These are phyloP conservation scores for Exserohilum rostratum DNA, from an alignment of 2,329 filamentous ascomycete genomes.

Conservation along the genomic window DNA sequence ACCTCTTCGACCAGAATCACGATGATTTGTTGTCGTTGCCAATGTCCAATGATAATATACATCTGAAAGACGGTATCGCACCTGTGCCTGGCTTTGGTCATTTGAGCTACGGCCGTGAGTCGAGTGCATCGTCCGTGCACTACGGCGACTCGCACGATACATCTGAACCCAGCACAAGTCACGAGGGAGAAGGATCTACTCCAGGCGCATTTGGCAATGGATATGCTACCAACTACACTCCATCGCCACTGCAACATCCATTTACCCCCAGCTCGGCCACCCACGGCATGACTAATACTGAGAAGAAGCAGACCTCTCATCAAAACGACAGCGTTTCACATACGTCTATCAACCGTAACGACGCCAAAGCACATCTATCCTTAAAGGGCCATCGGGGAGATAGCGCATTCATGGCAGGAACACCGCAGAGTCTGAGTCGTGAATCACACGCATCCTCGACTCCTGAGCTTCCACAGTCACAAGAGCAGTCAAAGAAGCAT, in stretches of 20 bases:
- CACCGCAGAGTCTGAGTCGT: conserved; percentile 29
- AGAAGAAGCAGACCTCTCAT: conserved; percentile 15
- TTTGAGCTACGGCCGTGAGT: conserved; percentile 48
- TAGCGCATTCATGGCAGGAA: conserved; percentile 28
- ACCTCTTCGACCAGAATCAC: conserved; percentile 42
- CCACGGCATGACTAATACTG: conserved; percentile 17
- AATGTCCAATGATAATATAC: conserved; percentile 40
- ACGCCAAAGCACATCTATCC: conserved; percentile 13
- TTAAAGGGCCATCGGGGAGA: conserved; percentile 20
- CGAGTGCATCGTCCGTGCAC: conserved; percentile 49
- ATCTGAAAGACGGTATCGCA: conserved; percentile 41
- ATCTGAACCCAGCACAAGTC: conserved; percentile 44
- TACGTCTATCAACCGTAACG: conserved; percentile 16
- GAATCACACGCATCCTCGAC: conserved; percentile 40
- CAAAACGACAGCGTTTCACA: conserved; percentile 17
- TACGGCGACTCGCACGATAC: conserved; percentile 45
- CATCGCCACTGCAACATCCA: conserved; percentile 40
- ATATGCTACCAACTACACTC: conserved; percentile 34
- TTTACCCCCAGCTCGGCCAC: conserved; percentile 28
- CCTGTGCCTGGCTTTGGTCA: conserved; percentile 44
- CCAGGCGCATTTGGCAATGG: conserved; percentile 38
- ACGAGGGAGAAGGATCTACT: conserved; percentile 41
- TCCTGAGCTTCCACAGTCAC: conserved; percentile 37
- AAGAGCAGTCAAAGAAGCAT: conserved; percentile 24
- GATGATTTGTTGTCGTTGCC: conserved; percentile 42